These are phyloP conservation scores for Aphanomyces euteiches DNA, from an alignment of 352 stramenopile species.

Conservation along the genomic window DNA sequence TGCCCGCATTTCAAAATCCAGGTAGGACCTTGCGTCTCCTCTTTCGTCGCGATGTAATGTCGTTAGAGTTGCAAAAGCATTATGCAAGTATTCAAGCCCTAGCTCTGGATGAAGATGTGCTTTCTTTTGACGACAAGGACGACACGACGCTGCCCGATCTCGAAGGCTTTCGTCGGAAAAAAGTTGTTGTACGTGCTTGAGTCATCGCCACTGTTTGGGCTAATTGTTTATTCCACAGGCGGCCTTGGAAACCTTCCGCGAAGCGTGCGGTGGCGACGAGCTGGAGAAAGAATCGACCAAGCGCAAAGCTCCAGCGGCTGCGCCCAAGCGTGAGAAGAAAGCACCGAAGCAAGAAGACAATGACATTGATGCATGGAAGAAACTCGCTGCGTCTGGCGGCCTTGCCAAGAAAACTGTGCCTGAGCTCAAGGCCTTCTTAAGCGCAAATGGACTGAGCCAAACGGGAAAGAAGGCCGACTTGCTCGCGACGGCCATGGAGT, in stretches of 20 bases:
- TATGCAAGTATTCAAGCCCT: constrained; percentile 77
- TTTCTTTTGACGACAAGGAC: constrained; percentile 73
- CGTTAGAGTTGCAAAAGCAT: constrained; percentile 72
- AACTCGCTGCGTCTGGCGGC: constrained; percentile 42
- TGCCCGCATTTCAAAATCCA: constrained; percentile 81
- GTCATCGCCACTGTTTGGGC: neutral
- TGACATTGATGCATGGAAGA: constrained; percentile 42
- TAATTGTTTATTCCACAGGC: constrained; percentile 31
- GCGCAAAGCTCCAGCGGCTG: constrained; percentile 37
- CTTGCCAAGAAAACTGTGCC: constrained; percentile 72
- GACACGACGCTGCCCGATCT: constrained; percentile 71
- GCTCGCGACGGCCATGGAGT: constrained; percentile 45
- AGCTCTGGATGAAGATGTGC: constrained; percentile 60
- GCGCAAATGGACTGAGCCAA: constrained; percentile 42
- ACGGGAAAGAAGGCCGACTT: constrained; percentile 65
- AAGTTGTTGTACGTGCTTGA: constrained; percentile 49
- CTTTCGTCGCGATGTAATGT: neutral
- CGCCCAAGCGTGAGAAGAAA: constrained; percentile 40
- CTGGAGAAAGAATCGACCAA: constrained; percentile 51
- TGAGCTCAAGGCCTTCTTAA: constrained; percentile 66
- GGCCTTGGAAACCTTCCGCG: constrained; percentile 45
- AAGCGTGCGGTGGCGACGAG: constrained; percentile 49
- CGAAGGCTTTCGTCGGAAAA: constrained; percentile 58
- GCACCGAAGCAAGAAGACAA: constrained; percentile 32
- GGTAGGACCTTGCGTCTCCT: constrained; percentile 35